Base-by-base conservation (phyloP, 169 alveolate species). In the Cyclospora cayetanensis region DNA sequence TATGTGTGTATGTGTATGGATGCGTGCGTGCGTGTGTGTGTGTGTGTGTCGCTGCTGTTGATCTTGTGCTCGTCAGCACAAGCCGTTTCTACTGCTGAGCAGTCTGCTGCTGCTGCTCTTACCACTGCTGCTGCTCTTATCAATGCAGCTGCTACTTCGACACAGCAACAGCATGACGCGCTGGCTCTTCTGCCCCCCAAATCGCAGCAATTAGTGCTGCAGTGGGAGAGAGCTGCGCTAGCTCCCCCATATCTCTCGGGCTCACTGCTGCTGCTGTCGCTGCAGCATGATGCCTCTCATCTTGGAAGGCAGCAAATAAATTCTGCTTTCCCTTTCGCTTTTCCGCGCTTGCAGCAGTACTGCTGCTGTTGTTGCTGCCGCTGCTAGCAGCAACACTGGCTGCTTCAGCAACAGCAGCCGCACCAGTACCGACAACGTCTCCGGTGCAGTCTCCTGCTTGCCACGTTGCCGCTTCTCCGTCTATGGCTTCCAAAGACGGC, bases 361-460 rank as follows among this genome's bases (percentile, higher is more conserved):
- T 46, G 55, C 55, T 46, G 55, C 55, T 9, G 55, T 15, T 9
- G 55, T 15, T 9, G 55, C 55, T 9, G 55, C 55, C 7, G 55
- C 55, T 46, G 55, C 55, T 9, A 46, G 55, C 55, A 46, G 55
- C 55, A 46, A 15, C 55, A 46, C 55, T 46, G 22, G 55, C 55
- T 46, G 55, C 55, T 46, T 46, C 55, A 46, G 55, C 55, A 46
- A 46, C 55, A 46, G 55, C 55, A 46, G 15, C 55, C 7, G 34
- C 76, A 65, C 43, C 76, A 65, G 76, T 41, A 65, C 43, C 41
- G n/a, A n/a, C n/a, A 22, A 15, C 11, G 76, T 65, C 76, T 65
- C 76, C 76, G 76, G 43, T 65, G 76, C 76, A 65, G 76, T 65
- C 76, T 12, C 76, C 37, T 25, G 41, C 76, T 31, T 65, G 76